A percentile compares a stretch with the other conserved stretches of the same genome.
These are phyloP conservation scores for Lepidium campestre DNA, from an alignment of 441 rosid genomes.

Conservation along the genomic window DNA sequence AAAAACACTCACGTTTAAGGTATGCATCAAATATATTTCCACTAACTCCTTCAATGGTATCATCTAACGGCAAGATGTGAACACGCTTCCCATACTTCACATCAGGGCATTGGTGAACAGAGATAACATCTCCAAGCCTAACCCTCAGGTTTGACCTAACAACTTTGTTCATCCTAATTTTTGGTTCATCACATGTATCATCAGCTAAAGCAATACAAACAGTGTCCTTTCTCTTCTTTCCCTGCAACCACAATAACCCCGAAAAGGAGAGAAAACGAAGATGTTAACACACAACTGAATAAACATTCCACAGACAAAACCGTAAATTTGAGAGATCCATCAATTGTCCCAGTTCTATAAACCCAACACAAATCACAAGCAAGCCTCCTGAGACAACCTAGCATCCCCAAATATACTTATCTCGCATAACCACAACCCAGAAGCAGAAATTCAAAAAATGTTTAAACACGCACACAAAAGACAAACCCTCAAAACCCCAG, in stretches of 20 bases:
- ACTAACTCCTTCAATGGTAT: constrained; percentile 49
- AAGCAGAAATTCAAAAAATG: neutral
- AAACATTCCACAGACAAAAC: neutral
- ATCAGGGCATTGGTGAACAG: constrained; percentile 44
- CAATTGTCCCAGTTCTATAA: neutral
- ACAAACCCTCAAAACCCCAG: neutral
- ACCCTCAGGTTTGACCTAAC: constrained; percentile 42
- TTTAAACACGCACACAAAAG: neutral
- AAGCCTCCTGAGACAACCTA: neutral
- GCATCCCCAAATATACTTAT: neutral
- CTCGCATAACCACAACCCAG: neutral
- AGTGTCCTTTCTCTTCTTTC: constrained; percentile 50
- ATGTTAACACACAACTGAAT: neutral
- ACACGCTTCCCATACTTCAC: constrained; percentile 43
- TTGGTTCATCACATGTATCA: constrained; percentile 47
- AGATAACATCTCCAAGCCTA: constrained; percentile 41
- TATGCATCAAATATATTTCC: constrained; percentile 47
- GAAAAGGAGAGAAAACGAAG: neutral
- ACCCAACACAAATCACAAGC: neutral
- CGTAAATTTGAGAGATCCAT: neutral
- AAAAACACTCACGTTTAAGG: constrained; percentile 29
- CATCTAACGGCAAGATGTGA: constrained; percentile 50
- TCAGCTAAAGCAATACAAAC: constrained; percentile 47
- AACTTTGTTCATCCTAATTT: constrained; percentile 47
- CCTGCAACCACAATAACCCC: constrained; percentile 18